Evolutionary conservation across 2,329 filamentous ascomycete species (phyloP), one percentile per base, ranked within the genome.

Genomic region (Colletotrichum limetticola): DNA sequence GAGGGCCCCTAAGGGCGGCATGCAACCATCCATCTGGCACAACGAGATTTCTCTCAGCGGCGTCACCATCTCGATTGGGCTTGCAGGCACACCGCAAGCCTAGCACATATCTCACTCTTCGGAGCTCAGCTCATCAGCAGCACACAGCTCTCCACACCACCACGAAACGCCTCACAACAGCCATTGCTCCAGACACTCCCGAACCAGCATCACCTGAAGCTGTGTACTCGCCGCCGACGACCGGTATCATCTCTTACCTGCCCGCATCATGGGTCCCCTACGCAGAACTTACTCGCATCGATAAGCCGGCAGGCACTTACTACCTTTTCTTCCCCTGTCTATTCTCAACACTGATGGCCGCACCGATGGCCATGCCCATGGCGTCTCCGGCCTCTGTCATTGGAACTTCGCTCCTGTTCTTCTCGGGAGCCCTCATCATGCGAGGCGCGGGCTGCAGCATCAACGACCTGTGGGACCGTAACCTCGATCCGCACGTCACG

Each of bases 381-480:
- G 83, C 91, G 2, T 80, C 90, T 1, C 90, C 93, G 0, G 79
- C 85, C 5, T 85, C 91, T 14, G 90, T 94, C 22, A 76, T 93
- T 35, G 88, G 90, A 61, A 95, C 92, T 0, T 88, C 89, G 1
- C 79, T 89, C 2, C 88, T 97, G 60, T 97, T 97, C 83, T 89
- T 93, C 78, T 86, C 90, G 2, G 95, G 94, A 63, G 93, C 94
- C 4, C 81, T 97, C 57, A 89, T 97, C 76, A 97, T 97, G 93
- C 93, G 95, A 74, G 93, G 95, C 61, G 94, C 94, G 24, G 94
- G 94, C 64, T 97, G 95, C 82, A 93, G 93, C 22, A 95, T 97
- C 83, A 97, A 97, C 80, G 95, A 98, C 80, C 90, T 97, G 63
- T 95, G 94, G 93, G 95, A 97, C 82, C 91, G 94, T 67, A 93